Evolutionary conservation across 2,329 filamentous ascomycete species (phyloP).

Genomic region (Coniochaeta prunicola): DNA sequence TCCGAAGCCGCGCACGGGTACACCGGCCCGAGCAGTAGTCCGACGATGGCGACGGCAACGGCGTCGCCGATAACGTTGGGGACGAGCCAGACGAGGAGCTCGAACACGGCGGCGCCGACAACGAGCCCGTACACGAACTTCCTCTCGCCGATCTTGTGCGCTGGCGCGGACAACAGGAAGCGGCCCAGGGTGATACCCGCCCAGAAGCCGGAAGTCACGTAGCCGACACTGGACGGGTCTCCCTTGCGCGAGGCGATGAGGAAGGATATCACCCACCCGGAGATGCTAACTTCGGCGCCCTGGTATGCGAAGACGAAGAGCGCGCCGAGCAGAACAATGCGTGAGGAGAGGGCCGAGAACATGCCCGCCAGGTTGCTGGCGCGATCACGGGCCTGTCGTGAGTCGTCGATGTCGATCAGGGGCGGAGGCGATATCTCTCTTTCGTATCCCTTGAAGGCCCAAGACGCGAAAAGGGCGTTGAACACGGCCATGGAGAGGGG

Average conservation of each 20-base stretch:
- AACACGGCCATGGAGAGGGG: conserved; percentile 49
- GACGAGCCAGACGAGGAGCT: conserved; percentile 72
- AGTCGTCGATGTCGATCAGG: background rate
- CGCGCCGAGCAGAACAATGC: conserved; percentile 65
- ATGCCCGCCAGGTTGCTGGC: conserved; percentile 29
- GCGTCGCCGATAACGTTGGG: conserved; percentile 68
- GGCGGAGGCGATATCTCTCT: conserved; percentile 26
- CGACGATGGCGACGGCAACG: conserved; percentile 61
- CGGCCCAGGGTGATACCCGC: conserved; percentile 70
- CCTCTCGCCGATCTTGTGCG: conserved; percentile 63
- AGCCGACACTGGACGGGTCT: conserved; percentile 64
- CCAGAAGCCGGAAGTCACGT: conserved; percentile 69
- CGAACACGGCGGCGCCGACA: conserved; percentile 55
- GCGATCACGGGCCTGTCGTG: conserved; percentile 6
- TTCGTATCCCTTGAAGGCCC: conserved; percentile 66
- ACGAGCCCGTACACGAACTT: conserved; percentile 58
- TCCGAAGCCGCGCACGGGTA: conserved; percentile 67
- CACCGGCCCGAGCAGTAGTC: conserved; percentile 68
- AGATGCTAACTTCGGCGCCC: conserved; percentile 76
- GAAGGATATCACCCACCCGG: conserved; percentile 83
- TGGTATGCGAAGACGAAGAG: conserved; percentile 84
- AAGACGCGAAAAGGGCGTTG: conserved; percentile 52
- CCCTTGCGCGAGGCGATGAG: conserved; percentile 66
- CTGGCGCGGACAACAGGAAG: conserved; percentile 61
- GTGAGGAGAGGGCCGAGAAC: conserved; percentile 39